Conservation (phyloP, 306 rosid species). For the Inga laurina region DNA sequence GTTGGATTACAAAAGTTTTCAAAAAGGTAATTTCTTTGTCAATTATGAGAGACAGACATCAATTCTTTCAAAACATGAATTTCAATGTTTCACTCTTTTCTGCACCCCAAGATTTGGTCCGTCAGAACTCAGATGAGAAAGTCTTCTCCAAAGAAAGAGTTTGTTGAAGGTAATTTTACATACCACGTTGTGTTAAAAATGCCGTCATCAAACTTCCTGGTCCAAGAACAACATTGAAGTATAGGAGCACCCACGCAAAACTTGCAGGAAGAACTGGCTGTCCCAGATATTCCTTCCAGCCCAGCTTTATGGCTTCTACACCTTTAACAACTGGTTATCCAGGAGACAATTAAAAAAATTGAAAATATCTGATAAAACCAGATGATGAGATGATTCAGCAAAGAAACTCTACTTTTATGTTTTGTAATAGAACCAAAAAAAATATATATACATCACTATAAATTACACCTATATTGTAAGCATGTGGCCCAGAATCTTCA, state of each 20-base stretch:
- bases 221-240: constrained; percentile 84
- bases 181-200: constrained; percentile 90
- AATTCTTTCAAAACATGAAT: constrained; percentile 5
- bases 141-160: not conserved
- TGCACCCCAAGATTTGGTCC: not conserved
- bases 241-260: constrained; percentile 90
- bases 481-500: constrained; percentile 48
- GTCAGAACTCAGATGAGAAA: not conserved
- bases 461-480: constrained; percentile 59
- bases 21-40: not conserved
- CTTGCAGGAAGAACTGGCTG: constrained; percentile 99
- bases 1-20: not conserved
- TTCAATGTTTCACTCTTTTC: constrained; percentile 5
- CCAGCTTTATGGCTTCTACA: constrained; percentile 85
- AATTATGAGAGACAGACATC: not conserved
- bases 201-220: constrained; percentile 99
- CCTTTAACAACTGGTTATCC: constrained; percentile 69
- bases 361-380: constrained; percentile 22
- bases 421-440: constrained; percentile 27
- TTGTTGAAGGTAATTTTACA: constrained; percentile 23
- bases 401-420: not conserved
- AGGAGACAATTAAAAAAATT: constrained; percentile 15
- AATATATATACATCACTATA: constrained; percentile 19
- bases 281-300: constrained; percentile 92
- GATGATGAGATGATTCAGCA: not conserved